Percentiles rank a stretch among this genome's conserved stretches.
Evolutionary conservation across 2,329 filamentous ascomycete species (phyloP).

Genomic region (Fusarium multiceps): DNA sequence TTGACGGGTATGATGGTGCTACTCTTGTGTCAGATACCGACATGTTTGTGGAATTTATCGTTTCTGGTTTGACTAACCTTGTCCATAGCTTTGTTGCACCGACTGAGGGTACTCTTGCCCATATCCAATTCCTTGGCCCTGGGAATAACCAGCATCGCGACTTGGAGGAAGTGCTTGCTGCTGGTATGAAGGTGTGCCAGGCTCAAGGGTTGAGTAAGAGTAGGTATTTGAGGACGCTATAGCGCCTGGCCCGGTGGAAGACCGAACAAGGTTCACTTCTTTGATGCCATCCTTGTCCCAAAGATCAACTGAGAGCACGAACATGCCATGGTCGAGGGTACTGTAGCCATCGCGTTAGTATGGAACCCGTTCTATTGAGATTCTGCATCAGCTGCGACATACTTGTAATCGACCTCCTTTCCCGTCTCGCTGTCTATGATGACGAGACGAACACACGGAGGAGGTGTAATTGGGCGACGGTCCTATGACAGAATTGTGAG

Average conservation of each 20-base stretch:
- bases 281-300: constrained; percentile 73
- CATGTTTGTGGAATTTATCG: background rate
- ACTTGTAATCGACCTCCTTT: constrained; percentile 87
- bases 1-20: constrained; percentile 47
- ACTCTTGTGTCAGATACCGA: constrained; percentile 27
- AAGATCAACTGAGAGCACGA: constrained; percentile 73
- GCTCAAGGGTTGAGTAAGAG: constrained; percentile 69
- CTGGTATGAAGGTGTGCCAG: constrained; percentile 45
- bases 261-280: constrained; percentile 74
- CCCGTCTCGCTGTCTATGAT: constrained; percentile 80
- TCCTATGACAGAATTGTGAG: constrained; percentile 66
- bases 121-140: constrained; percentile 48
- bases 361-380: no score
- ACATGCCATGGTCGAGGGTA: constrained; percentile 55
- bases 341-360: constrained; percentile 39
- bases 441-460: constrained; percentile 87
- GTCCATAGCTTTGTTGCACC: constrained; percentile 46
- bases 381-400: constrained; percentile 50
- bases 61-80: constrained; percentile 44
- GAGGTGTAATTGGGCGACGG: constrained; percentile 93
- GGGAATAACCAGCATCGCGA: constrained; percentile 51
- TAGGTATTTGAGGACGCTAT: constrained; percentile 85
- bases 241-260: constrained; percentile 74
- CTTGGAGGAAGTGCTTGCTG: constrained; percentile 53
- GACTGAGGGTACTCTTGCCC: constrained; percentile 50